Conservation (phyloP, 805 yeast species). For the Debaryomyces hansenii region DNA sequence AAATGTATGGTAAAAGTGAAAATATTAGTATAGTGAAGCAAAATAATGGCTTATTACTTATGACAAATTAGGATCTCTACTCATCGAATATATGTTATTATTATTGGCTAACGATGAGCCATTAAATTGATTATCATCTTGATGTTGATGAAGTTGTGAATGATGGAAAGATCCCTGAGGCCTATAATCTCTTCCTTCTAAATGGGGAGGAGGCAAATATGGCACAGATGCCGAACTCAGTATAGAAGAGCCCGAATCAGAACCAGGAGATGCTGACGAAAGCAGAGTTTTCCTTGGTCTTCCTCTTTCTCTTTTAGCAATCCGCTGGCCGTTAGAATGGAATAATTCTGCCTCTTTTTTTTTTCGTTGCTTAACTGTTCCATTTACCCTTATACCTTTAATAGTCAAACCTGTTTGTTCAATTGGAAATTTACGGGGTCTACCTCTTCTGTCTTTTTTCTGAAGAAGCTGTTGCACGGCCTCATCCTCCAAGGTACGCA, state of each 20-base stretch:
- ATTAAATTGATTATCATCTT: not conserved
- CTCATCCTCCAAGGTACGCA: conserved; percentile 29
- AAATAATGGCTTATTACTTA: too few species aligned
- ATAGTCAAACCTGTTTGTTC: conserved; percentile 46
- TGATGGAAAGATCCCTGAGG: not conserved
- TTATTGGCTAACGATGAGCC: not conserved
- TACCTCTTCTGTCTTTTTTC: conserved; percentile 47
- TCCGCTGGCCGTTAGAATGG: conserved; percentile 5
- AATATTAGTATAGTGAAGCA: too few species aligned
- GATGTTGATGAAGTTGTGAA: not conserved
- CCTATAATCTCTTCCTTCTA: not conserved
- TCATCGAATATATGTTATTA: not conserved
- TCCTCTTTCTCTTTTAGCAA: conserved; percentile 13
- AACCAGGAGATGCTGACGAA: not conserved
- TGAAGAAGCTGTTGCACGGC: conserved; percentile 35
- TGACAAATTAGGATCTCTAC: not conserved
- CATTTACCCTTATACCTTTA: conserved; percentile 42
- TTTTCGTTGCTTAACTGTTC: conserved; percentile 22
- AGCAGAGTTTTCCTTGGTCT: conserved; percentile 10
- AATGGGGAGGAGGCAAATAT: not conserved
- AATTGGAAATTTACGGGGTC: conserved; percentile 52
- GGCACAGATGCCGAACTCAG: not conserved
- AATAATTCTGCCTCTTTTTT: conserved; percentile 2
- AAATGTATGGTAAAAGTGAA: too few species aligned
- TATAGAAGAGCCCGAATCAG: not conserved